Evolutionary conservation across 805 yeast genomes (phyloP).

Genomic region (Cyberlindnera bimundalis): DNA sequence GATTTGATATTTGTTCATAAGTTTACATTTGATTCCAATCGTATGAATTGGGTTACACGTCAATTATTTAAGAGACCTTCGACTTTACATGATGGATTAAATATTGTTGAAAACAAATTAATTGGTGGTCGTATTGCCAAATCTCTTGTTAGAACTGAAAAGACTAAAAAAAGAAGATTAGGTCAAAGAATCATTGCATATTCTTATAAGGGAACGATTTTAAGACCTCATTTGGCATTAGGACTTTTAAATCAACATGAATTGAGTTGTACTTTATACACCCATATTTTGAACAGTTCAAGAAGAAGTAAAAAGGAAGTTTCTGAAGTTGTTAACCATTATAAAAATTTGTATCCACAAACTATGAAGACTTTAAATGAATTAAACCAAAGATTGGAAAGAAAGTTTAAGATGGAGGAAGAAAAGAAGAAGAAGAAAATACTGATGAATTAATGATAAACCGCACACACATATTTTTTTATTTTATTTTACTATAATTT

Average conservation of each 20-base stretch:
- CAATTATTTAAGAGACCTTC: constrained; percentile 26
- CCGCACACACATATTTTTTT: no score
- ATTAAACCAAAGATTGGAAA: constrained; percentile 12
- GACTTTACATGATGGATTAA: constrained; percentile 31
- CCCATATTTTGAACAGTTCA: constrained; percentile 18
- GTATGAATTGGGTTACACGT: constrained; percentile 31
- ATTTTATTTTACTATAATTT: no score
- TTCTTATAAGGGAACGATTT: constrained; percentile 22
- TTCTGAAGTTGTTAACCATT: constrained; percentile 15
- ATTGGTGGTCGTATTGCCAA: constrained; percentile 35
- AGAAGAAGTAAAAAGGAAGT: constrained; percentile 11
- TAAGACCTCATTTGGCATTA: constrained; percentile 29
- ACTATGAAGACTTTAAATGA: constrained; percentile 30
- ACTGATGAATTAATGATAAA: constrained; percentile 4
- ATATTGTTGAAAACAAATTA: constrained; percentile 30
- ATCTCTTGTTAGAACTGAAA: constrained; percentile 5
- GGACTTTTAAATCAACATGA: constrained; percentile 24
- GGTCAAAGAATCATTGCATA: constrained; percentile 22
- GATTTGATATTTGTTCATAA: constrained; percentile 26
- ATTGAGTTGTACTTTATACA: constrained; percentile 25
- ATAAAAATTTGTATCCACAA: constrained; percentile 29
- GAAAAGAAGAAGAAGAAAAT: background rate
- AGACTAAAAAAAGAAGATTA: constrained; percentile 14
- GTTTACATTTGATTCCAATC: constrained; percentile 30
- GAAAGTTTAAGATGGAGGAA: constrained; percentile 3